A percentile compares a stretch with the other conserved stretches of the same genome.
Evolutionary conservation across 306 rosid genomes (phyloP).

Genomic region (Vachellia collinsii): DNA sequence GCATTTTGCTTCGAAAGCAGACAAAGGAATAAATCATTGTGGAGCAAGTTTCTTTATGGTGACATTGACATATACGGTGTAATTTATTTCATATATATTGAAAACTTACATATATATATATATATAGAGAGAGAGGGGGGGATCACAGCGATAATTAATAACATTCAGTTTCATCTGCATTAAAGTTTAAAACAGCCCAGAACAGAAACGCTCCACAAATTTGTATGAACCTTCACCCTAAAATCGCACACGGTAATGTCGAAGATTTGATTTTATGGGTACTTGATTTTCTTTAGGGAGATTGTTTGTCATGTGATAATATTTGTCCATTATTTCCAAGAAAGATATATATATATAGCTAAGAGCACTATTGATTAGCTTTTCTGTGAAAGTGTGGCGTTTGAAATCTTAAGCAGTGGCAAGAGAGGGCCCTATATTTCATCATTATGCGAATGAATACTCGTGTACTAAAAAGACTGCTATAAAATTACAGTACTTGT

Average conservation of each 20-base stretch:
- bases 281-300: not conserved
- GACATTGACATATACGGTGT: slow-evolving; percentile 17
- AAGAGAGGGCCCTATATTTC: slow-evolving; percentile 37
- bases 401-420: slow-evolving; percentile 1
- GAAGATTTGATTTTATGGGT: not conserved
- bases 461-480: slow-evolving; percentile 39
- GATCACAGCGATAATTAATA: not conserved
- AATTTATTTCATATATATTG: not conserved
- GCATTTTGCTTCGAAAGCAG: slow-evolving; percentile 22
- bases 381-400: not conserved
- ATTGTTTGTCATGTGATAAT: not conserved
- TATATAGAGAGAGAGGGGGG: not conserved
- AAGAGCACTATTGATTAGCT: not conserved
- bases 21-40: slow-evolving; percentile 20
- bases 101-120: not conserved
- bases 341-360: not conserved
- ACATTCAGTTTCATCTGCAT: not conserved
- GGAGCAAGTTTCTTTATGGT: slow-evolving; percentile 5
- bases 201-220: not conserved
- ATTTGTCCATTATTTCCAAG: not conserved
- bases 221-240: not conserved
- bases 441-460: slow-evolving; percentile 38
- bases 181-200: not conserved
- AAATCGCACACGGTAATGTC: not conserved
- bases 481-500: slow-evolving; percentile 40